These are phyloP conservation scores for Yamadazyma scolyti DNA, from an alignment of 805 yeast genomes.

Conservation along the genomic window DNA sequence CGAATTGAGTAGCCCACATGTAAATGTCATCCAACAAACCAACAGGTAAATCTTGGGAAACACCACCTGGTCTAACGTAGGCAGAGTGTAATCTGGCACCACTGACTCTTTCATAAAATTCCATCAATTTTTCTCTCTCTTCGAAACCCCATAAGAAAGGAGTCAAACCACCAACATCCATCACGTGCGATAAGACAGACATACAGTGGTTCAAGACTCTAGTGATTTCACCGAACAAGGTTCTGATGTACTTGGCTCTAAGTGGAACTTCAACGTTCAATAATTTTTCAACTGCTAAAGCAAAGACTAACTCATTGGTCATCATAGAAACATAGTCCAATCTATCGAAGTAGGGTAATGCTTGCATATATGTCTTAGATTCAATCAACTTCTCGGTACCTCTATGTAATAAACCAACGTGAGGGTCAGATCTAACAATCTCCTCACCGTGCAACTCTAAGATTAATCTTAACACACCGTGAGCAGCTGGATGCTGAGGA, in stretches of 20 bases:
- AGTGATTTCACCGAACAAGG: slow-evolving; percentile 83
- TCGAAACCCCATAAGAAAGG: slow-evolving; percentile 94
- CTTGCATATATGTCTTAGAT: slow-evolving; percentile 82
- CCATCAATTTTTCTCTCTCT: slow-evolving; percentile 91
- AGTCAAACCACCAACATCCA: slow-evolving; percentile 93
- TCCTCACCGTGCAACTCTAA: slow-evolving; percentile 87
- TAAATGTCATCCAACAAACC: slow-evolving; percentile 86
- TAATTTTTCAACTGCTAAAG: slow-evolving; percentile 80
- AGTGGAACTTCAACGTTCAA: slow-evolving; percentile 81
- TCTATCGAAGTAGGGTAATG: slow-evolving; percentile 84
- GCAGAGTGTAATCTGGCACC: slow-evolving; percentile 91
- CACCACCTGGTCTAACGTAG: slow-evolving; percentile 90
- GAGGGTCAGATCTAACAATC: slow-evolving; percentile 83
- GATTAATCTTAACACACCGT: slow-evolving; percentile 84
- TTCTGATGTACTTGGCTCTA: slow-evolving; percentile 81
- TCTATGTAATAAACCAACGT: slow-evolving; percentile 81
- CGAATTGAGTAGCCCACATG: slow-evolving; percentile 96
- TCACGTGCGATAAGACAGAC: slow-evolving; percentile 84
- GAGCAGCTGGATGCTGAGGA: slow-evolving; percentile 95
- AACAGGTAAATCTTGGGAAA: slow-evolving; percentile 79
- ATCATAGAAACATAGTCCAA: slow-evolving; percentile 83
- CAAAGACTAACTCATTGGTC: slow-evolving; percentile 85
- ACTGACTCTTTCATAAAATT: slow-evolving; percentile 83
- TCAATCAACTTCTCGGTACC: slow-evolving; percentile 89
- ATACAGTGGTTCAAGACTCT: slow-evolving; percentile 79